These are phyloP conservation scores for Eucalyptus fibrosa DNA, from an alignment of 345 rosid genomes.

Conservation along the genomic window DNA sequence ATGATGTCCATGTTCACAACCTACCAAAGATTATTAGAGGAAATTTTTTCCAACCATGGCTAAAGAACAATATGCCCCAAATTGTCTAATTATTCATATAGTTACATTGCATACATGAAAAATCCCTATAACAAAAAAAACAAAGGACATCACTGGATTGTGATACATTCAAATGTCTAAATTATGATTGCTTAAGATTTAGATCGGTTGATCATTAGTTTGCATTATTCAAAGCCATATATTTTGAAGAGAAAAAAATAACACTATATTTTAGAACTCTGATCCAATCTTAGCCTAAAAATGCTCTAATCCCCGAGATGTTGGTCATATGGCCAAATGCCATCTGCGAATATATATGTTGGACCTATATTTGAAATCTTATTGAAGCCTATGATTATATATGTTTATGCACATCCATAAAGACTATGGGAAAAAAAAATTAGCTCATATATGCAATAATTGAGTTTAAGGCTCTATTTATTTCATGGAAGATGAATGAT, in stretches of 20 bases:
- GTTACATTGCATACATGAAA: background rate
- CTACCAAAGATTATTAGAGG: background rate
- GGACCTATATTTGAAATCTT: background rate
- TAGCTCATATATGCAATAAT: background rate
- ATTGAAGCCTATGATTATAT: background rate
- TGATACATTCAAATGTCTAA: background rate
- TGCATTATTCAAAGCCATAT: background rate
- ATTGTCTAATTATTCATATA: background rate
- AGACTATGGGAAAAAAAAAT: background rate
- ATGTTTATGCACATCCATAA: background rate
- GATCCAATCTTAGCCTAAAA: background rate
- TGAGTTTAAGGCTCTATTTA: background rate
- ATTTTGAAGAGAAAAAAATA: background rate
- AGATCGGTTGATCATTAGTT: background rate
- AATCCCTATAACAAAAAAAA: background rate
- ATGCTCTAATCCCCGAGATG: background rate
- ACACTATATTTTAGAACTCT: background rate
- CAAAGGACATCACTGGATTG: background rate
- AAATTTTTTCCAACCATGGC: background rate
- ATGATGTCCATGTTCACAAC: background rate
- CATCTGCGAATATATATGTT: background rate
- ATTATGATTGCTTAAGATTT: background rate
- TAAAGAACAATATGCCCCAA: background rate
- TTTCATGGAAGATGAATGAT: rapidly evolving
- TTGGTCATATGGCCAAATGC: background rate